Conservation (phyloP, 2,329 filamentous ascomycete genomes). For the Ambrosiella cleistominuta region DNA sequence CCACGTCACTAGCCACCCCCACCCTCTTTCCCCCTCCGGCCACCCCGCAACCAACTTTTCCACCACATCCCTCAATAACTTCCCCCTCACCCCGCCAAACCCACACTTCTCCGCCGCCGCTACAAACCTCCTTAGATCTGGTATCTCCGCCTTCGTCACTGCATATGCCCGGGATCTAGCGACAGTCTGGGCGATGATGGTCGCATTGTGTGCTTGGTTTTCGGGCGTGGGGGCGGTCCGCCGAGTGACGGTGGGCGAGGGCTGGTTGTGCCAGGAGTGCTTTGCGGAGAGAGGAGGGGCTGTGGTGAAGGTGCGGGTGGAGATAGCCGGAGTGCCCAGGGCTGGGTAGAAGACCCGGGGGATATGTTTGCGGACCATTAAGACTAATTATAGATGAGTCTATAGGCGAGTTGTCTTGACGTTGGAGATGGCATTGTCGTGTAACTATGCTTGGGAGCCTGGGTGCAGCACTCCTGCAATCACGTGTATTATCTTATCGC, state of each 20-base stretch:
- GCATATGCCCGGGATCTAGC: neutral
- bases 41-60: neutral
- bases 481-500: neutral
- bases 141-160: neutral
- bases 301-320: no score
- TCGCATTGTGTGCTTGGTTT: neutral
- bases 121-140: conserved; percentile 6
- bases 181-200: neutral
- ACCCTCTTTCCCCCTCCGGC: conserved; percentile 1
- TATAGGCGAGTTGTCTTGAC: neutral
- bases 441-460: neutral
- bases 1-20: conserved; percentile 5
- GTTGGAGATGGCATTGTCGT: neutral
- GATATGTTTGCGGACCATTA: neutral
- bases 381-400: no score
- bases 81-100: conserved; percentile 3
- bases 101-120: neutral
- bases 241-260: no score
- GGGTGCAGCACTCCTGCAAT: neutral
- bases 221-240: neutral
- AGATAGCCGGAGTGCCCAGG: no score
- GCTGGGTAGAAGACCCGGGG: neutral
- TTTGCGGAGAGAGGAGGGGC: no score
- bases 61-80: conserved; percentile 6
- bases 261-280: no score